These are phyloP conservation scores for Irpex rosettiformis DNA, from an alignment of 1,284 basidiomycete genomes.

Conservation along the genomic window DNA sequence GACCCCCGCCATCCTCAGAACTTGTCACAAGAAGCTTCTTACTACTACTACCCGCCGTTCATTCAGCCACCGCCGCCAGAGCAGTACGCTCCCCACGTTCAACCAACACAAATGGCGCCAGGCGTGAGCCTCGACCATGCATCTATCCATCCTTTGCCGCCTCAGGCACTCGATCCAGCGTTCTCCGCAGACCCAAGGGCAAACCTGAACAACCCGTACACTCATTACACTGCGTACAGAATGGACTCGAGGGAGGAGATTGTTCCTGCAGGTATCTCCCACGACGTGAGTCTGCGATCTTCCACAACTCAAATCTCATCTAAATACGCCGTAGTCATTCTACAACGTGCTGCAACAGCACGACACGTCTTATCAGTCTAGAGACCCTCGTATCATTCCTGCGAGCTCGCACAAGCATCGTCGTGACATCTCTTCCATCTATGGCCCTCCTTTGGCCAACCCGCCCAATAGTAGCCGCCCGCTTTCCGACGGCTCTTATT, in stretches of 20 bases:
- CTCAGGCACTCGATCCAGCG: slow-evolving; percentile 32
- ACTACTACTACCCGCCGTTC: slow-evolving; percentile 7
- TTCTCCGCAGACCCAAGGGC: slow-evolving; percentile 33
- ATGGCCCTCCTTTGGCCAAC: slow-evolving; percentile 2
- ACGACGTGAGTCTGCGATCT: background rate
- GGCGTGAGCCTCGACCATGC: background rate
- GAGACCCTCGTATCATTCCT: background rate
- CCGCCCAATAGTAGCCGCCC: slow-evolving; percentile 3
- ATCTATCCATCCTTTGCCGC: background rate
- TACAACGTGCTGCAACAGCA: background rate
- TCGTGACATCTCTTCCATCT: slow-evolving; percentile 10
- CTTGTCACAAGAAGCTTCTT: background rate
- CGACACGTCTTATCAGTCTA: background rate
- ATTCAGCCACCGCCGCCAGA: slow-evolving; percentile 1
- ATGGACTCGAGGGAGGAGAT: slow-evolving; percentile 29
- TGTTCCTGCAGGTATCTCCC: slow-evolving; percentile 16
- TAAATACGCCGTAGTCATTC: background rate
- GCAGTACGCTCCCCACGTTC: slow-evolving; percentile 16
- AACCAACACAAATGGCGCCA: slow-evolving; percentile 10
- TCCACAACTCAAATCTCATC: slow-evolving; percentile 1
- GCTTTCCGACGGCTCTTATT: slow-evolving; percentile 6
- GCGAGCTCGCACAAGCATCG: background rate
- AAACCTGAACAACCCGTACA: slow-evolving; percentile 32
- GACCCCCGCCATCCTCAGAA: slow-evolving; percentile 4
- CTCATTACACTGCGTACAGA: slow-evolving; percentile 19